A percentile compares a stretch with the other conserved stretches of the same genome.
Conservation (phyloP, 306 rosid genomes). For the Ormosia semicastrata region DNA sequence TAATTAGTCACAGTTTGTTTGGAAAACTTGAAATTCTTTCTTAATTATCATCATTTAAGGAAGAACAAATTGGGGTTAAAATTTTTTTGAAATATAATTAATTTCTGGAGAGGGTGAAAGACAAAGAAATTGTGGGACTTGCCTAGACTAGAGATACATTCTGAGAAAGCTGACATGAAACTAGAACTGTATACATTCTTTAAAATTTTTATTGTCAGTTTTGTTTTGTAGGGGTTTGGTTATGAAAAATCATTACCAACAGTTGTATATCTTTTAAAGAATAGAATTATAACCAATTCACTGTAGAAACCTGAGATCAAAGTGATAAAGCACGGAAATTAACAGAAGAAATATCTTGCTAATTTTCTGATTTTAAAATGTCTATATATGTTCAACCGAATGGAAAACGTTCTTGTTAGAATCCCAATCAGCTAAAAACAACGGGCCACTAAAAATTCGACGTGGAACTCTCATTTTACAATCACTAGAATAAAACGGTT, state of each 20-base stretch:
- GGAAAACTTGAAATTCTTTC: not conserved
- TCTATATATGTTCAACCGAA: not conserved
- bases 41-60: not conserved
- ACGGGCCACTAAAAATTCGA: not conserved
- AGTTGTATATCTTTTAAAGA: not conserved
- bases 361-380: not conserved
- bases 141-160: not conserved
- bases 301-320: not conserved
- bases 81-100: too few species aligned
- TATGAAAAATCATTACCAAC: not conserved
- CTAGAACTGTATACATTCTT: too few species aligned
- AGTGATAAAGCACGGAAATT: not conserved
- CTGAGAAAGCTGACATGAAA: not conserved
- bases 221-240: not conserved
- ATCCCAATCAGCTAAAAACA: not conserved
- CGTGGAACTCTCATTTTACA: too few species aligned
- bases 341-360: not conserved
- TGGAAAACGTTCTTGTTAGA: not conserved
- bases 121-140: too few species aligned
- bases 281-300: not conserved
- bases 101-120: too few species aligned
- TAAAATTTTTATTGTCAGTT: too few species aligned
- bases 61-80: not conserved
- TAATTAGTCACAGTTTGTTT: not conserved
- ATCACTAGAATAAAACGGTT: not conserved